A percentile compares a stretch with the other conserved stretches of the same genome.
Conservation (phyloP, 257 asterid genomes). For the Nicotiana paniculata region DNA sequence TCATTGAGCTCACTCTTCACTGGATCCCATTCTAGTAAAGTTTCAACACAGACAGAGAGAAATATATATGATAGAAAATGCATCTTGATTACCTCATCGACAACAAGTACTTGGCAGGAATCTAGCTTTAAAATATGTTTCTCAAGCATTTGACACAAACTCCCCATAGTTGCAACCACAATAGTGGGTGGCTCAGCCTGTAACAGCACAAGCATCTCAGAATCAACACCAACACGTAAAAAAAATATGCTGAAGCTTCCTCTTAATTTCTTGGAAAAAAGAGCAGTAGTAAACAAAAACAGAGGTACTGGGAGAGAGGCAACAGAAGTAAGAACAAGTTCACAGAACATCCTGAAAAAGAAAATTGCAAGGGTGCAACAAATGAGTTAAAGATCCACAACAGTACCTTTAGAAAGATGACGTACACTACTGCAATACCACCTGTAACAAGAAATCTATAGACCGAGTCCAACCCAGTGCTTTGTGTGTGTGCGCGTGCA, state of each 20-base stretch:
- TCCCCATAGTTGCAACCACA: conserved; percentile 80
- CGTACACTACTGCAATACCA: background rate
- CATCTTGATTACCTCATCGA: conserved; percentile 73
- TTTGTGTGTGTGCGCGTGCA: background rate
- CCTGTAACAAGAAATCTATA: background rate
- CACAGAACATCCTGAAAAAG: background rate
- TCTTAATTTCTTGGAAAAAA: background rate
- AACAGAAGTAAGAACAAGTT: background rate
- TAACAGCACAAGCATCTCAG: conserved; percentile 15
- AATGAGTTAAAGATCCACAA: background rate
- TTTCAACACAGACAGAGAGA: background rate
- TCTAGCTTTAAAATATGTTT: conserved; percentile 67
- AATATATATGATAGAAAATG: conserved; percentile 1
- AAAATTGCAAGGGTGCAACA: background rate
- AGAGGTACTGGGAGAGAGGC: background rate
- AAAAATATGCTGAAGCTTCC: background rate
- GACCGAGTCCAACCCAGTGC: background rate
- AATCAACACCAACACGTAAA: background rate
- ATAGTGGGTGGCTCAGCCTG: conserved; percentile 90
- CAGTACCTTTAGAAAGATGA: background rate
- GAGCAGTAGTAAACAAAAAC: background rate
- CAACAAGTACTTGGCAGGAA: conserved; percentile 68
- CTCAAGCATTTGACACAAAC: conserved; percentile 87
- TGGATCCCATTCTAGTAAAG: background rate
- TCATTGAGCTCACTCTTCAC: background rate